Percentiles rank a stretch among this genome's conserved stretches.
phyloP scores from a whole-genome alignment of 2,329 filamentous ascomycete genomes.

The Sporothrix humicola region DNA sequence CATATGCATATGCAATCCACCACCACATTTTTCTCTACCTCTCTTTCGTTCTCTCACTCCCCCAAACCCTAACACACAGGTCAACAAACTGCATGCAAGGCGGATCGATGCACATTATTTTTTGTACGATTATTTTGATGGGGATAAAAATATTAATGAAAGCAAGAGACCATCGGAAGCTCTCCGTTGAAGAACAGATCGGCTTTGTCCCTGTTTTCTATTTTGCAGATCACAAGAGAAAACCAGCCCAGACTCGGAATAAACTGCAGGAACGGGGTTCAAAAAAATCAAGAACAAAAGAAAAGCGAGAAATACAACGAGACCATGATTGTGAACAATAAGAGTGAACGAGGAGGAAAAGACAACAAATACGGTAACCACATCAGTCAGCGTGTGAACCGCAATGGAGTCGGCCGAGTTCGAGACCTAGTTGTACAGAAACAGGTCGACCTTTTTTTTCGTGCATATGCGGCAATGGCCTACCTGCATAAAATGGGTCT shows the following conservation, averaged over 20 bases:
- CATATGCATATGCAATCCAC: constrained; percentile 22
- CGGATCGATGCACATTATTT: neutral
- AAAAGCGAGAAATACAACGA: constrained; percentile 12
- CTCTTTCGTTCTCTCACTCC: too few relatives aligned
- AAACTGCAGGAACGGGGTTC: neutral
- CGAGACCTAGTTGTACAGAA: neutral
- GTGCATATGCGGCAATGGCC: constrained; percentile 27
- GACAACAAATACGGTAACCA: neutral
- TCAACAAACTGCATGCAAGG: neutral
- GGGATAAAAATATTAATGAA: neutral
- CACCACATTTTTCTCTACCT: neutral
- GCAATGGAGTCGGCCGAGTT: neutral
- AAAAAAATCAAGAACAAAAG: too few relatives aligned
- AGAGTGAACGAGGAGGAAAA: neutral
- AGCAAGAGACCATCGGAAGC: neutral
- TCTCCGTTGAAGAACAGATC: neutral
- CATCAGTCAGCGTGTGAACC: constrained; percentile 9
- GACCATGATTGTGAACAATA: neutral
- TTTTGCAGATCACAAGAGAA: neutral
- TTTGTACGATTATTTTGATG: neutral
- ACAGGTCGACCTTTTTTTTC: neutral
- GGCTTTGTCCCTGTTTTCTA: neutral
- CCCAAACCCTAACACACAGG: neutral
- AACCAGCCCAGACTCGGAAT: constrained; percentile 10
- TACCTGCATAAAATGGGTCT: constrained; percentile 15